phyloP scores from a whole-genome alignment of 371 early-diverging fungal genomes.

The Mucor plumbeus region DNA sequence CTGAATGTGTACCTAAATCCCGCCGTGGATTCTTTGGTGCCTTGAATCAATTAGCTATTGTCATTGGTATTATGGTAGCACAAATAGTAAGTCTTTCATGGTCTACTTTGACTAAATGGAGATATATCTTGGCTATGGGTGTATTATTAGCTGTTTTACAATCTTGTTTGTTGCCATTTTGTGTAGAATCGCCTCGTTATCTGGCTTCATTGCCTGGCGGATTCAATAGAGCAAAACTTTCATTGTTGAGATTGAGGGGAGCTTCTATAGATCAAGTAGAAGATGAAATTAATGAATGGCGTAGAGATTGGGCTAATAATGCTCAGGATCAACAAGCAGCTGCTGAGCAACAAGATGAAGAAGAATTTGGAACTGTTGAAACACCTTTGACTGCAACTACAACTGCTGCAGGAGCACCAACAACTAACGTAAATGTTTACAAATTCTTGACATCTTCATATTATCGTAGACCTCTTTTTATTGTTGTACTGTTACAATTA shows the following conservation, averaged over 20 bases:
- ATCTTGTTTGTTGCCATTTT: conserved; percentile 64
- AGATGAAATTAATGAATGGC: conserved; percentile 70
- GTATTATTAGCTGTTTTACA: conserved; percentile 68
- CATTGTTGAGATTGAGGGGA: conserved; percentile 65
- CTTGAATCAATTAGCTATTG: conserved; percentile 87
- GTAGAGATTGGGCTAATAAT: conserved; percentile 44
- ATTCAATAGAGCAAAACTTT: conserved; percentile 55
- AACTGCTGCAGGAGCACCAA: not conserved
- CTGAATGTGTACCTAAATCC: conserved; percentile 80
- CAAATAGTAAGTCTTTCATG: conserved; percentile 68
- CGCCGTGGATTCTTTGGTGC: conserved; percentile 79
- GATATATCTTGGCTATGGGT: conserved; percentile 64
- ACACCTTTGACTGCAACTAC: not conserved
- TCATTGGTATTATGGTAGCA: conserved; percentile 78
- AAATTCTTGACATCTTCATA: conserved; percentile 48
- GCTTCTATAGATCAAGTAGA: conserved; percentile 55
- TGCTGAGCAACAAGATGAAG: conserved; percentile 16
- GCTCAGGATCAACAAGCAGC: conserved; percentile 6
- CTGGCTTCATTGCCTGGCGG: conserved; percentile 61
- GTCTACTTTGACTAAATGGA: conserved; percentile 68
- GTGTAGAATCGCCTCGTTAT: conserved; percentile 83
- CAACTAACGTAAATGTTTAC: conserved; percentile 35
- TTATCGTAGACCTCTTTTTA: conserved; percentile 65
- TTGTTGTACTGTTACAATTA: conserved; percentile 79
- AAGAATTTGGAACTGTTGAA: not conserved